Evolutionary conservation across 345 rosid genomes (phyloP), one percentile per base, ranked within the genome.

Genomic region (Eutrema yunnanense): DNA sequence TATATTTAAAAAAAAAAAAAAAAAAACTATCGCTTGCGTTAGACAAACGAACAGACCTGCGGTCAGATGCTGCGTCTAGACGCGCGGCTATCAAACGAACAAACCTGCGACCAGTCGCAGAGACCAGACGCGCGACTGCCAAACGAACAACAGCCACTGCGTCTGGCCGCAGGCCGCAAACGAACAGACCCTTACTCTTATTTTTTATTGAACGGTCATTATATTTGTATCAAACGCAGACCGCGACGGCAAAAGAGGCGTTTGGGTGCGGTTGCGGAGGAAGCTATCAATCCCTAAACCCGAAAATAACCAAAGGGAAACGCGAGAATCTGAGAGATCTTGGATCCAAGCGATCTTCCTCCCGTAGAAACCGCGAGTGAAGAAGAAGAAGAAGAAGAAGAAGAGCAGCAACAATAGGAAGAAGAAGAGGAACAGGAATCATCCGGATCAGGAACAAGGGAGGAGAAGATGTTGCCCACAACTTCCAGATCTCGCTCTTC

Each of bases 401-500:
- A 29, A 32, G 38, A 32, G 2, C 5, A 54, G 9, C 5, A 53
- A 29, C 16, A 53, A 14, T 12, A 5, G 8, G 29, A 52, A 29
- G 37, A 73, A 62, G 59, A 41, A 52, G 61, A 75, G 57, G 50
- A 59, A 53, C 22, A 46, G 47, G 38, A 63, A 27, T 7, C 29
- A 41, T 57, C 53, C 27, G 41, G 56, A 76, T 76, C 71, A 52
- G 65, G 22, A 12, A 43, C 12, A 52, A 50, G 54, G 48, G 67
- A 14, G 50, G 51, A 48, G 60, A 74, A 61, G 77, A 92, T 96
- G 99, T 79, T 92, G 82, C 97, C 98, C 2, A 90, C 92, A 50
- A 77, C 88, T 58, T 83, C 92, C 53, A 96, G 75, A 83, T 85
- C 85, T 59, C 97, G 93, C 44, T 69, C 97, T 48, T 83, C 97